phyloP scores from a whole-genome alignment of 768 basidiomycete species.

The Lentinula lateritia region DNA sequence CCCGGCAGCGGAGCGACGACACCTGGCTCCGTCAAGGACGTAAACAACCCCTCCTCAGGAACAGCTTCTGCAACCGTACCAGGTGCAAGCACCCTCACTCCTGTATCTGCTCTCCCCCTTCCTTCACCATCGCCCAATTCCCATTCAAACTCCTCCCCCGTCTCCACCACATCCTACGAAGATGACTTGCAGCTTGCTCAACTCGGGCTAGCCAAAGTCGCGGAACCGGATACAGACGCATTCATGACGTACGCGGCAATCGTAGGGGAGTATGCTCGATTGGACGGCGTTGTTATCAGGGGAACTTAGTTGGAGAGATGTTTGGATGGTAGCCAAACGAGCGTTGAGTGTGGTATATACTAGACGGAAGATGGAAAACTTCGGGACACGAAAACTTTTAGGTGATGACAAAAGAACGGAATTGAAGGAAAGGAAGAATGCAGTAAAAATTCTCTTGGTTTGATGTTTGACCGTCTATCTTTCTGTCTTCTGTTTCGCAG shows the following conservation, averaged over 20 bases:
- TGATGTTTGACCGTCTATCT: not conserved
- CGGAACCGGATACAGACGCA: slow-evolving; percentile 78
- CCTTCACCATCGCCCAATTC: not conserved
- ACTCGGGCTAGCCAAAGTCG: slow-evolving; percentile 75
- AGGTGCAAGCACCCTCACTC: not conserved
- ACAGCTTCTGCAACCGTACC: not conserved
- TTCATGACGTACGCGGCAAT: slow-evolving; percentile 84
- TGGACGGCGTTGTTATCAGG: slow-evolving; percentile 77
- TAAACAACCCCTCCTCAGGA: not conserved
- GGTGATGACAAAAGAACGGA: not conserved
- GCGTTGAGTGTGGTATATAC: not conserved
- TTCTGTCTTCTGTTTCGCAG: not conserved
- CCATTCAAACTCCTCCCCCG: not conserved
- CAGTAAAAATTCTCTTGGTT: not conserved
- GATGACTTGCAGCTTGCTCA: slow-evolving; percentile 30
- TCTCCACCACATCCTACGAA: not conserved
- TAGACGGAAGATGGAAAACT: not conserved
- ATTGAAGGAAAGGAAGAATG: not conserved
- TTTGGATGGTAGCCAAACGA: not conserved
- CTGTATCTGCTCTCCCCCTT: not conserved
- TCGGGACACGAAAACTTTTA: not conserved
- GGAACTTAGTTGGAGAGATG: slow-evolving; percentile 21
- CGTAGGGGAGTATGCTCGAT: slow-evolving; percentile 75
- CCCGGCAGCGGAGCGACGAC: not conserved
- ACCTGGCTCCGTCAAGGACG: not conserved